phyloP scores from a whole-genome alignment of 139 green algal species.

The Gonium pectorale region DNA sequence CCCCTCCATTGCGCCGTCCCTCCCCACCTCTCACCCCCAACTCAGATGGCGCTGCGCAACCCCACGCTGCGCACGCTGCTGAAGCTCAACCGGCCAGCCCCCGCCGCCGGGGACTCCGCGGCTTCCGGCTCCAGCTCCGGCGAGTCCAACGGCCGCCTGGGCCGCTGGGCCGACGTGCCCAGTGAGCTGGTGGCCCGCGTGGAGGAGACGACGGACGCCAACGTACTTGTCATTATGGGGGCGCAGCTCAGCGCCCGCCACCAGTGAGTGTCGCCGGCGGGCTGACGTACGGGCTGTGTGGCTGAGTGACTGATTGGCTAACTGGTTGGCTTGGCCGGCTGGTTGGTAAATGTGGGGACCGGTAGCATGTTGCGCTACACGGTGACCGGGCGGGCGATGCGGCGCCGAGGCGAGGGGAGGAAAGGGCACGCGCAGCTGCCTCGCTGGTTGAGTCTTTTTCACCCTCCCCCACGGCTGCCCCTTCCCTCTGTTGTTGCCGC shows the following conservation, averaged over 20 bases:
- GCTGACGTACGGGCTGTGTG: no score
- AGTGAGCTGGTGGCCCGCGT: conserved; percentile 22
- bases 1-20: background rate
- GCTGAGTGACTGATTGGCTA: no score
- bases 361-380: no score
- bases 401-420: no score
- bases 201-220: conserved; percentile 33
- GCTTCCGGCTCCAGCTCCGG: background rate
- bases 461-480: no score
- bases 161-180: background rate
- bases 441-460: no score
- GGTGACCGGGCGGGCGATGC: no score
- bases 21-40: background rate
- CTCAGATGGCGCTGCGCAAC: conserved; percentile 47
- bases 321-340: no score
- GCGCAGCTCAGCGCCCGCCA: conserved; percentile 49
- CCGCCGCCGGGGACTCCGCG: background rate
- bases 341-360: no score
- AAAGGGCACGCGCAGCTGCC: no score
- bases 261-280: conserved; percentile 18
- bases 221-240: conserved; percentile 66
- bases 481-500: background rate
- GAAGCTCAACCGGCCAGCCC: background rate
- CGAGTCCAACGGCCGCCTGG: background rate
- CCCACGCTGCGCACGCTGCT: conserved; percentile 23